Percentiles rank a stretch among this genome's conserved stretches.
phyloP scores from a whole-genome alignment of 176 grass and related monocot species.

The Ananas comosus region DNA sequence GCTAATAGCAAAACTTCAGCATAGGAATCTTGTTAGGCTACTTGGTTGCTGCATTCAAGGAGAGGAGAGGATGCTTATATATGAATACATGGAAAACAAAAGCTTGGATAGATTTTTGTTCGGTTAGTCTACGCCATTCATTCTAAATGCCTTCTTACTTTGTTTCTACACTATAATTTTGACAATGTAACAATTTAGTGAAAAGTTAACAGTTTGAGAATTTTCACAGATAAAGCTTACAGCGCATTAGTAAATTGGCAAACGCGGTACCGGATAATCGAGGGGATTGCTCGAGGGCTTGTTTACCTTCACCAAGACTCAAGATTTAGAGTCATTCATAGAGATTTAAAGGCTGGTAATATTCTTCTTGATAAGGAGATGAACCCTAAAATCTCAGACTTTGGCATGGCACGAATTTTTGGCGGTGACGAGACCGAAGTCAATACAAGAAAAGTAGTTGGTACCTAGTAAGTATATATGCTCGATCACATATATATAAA shows the following conservation, averaged over 20 bases:
- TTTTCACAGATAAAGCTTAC: constrained; percentile 39
- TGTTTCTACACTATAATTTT: not conserved
- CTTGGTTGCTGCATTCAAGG: constrained; percentile 54
- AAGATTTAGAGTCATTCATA: constrained; percentile 67
- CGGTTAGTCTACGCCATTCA: constrained; percentile 21
- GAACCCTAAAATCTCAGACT: constrained; percentile 74
- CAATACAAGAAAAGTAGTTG: constrained; percentile 56
- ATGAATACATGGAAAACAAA: constrained; percentile 66
- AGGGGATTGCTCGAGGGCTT: constrained; percentile 59
- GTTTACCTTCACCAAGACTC: constrained; percentile 83
- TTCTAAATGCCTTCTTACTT: not conserved
- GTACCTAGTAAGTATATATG: constrained; percentile 66
- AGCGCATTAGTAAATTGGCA: constrained; percentile 42
- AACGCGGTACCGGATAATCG: constrained; percentile 55
- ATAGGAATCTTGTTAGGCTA: constrained; percentile 61
- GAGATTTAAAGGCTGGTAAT: constrained; percentile 71
- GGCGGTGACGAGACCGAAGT: constrained; percentile 54
- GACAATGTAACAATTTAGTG: not conserved
- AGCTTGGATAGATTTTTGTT: constrained; percentile 63
- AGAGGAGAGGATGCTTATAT: constrained; percentile 64
- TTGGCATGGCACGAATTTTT: constrained; percentile 77
- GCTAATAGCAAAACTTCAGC: constrained; percentile 54
- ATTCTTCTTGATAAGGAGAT: constrained; percentile 67
- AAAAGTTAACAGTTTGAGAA: not conserved
- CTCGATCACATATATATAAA: too few relatives aligned